These are phyloP conservation scores for Zasmidium citrigriseum DNA, from an alignment of 2,329 filamentous ascomycete genomes.

Conservation along the genomic window DNA sequence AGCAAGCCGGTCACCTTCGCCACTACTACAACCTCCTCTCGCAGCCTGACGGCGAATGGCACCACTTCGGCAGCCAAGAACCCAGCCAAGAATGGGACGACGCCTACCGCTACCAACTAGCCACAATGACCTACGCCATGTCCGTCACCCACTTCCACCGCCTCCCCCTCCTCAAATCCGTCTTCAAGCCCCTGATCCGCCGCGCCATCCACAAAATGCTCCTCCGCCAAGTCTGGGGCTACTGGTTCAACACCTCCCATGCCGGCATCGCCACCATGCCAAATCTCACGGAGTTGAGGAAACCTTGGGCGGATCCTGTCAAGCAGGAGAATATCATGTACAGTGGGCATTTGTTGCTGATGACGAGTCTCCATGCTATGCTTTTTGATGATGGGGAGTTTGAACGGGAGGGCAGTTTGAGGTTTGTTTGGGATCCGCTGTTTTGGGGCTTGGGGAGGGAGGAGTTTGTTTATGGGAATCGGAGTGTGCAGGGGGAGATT, in stretches of 20 bases:
- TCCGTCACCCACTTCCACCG: constrained; percentile 43
- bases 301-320: constrained; percentile 46
- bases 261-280: constrained; percentile 39
- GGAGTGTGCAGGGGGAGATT: constrained; percentile 38
- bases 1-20: constrained; percentile 39
- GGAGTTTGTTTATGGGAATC: constrained; percentile 37
- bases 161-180: constrained; percentile 36
- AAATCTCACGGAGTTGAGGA: constrained; percentile 40
- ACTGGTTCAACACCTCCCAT: constrained; percentile 45
- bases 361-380: constrained; percentile 45
- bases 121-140: constrained; percentile 44
- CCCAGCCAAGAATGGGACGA: constrained; percentile 42
- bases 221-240: constrained; percentile 44
- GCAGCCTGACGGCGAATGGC: constrained; percentile 33
- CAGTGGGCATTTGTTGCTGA: constrained; percentile 43
- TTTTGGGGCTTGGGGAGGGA: constrained; percentile 39
- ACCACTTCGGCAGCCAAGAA: constrained; percentile 38
- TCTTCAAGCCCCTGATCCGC: constrained; percentile 39
- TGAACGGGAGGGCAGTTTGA: constrained; percentile 35
- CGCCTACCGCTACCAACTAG: constrained; percentile 44
- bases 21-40: constrained; percentile 40
- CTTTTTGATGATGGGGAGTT: constrained; percentile 46
- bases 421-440: constrained; percentile 44
- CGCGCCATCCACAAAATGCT: constrained; percentile 46
- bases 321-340: constrained; percentile 48